Evolutionary conservation across 2,329 filamentous ascomycete genomes (phyloP).

Genomic region (Daldinia sp.): DNA sequence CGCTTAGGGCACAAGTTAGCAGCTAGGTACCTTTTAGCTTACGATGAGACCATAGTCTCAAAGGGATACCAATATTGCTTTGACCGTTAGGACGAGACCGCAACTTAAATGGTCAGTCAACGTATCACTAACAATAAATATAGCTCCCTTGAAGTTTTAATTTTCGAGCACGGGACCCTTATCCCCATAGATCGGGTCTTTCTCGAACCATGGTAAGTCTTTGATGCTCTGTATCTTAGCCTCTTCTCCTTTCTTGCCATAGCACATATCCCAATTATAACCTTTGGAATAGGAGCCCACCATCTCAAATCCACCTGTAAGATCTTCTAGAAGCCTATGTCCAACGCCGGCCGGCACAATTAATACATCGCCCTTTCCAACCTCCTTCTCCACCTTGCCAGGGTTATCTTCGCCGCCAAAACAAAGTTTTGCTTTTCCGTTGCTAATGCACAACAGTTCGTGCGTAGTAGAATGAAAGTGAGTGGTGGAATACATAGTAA

Average conservation of each 20-base stretch:
- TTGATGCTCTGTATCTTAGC: conserved; percentile 62
- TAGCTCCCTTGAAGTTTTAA: conserved; percentile 34
- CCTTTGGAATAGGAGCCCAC: conserved; percentile 73
- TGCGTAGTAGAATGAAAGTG: conserved; percentile 78
- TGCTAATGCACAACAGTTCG: conserved; percentile 72
- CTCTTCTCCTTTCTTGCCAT: conserved; percentile 70
- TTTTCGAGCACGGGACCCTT: conserved; percentile 63
- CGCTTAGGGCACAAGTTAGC: no score
- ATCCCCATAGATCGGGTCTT: conserved; percentile 70
- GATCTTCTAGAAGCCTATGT: conserved; percentile 71
- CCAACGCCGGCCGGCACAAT: conserved; percentile 74
- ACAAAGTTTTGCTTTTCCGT: conserved; percentile 70
- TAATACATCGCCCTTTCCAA: conserved; percentile 71
- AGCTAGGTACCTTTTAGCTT: not conserved
- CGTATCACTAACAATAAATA: not conserved
- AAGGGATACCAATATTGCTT: not conserved
- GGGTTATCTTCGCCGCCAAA: conserved; percentile 75
- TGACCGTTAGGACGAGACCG: conserved; percentile 11
- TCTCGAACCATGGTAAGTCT: conserved; percentile 66
- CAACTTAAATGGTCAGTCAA: not conserved
- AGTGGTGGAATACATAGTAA: conserved; percentile 74
- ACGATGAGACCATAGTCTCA: conserved; percentile 5
- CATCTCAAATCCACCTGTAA: conserved; percentile 68
- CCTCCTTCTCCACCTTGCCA: conserved; percentile 64
- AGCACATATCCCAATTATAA: conserved; percentile 77